Evolutionary conservation across 345 rosid genomes (phyloP).

Genomic region (Angophora floribunda): DNA sequence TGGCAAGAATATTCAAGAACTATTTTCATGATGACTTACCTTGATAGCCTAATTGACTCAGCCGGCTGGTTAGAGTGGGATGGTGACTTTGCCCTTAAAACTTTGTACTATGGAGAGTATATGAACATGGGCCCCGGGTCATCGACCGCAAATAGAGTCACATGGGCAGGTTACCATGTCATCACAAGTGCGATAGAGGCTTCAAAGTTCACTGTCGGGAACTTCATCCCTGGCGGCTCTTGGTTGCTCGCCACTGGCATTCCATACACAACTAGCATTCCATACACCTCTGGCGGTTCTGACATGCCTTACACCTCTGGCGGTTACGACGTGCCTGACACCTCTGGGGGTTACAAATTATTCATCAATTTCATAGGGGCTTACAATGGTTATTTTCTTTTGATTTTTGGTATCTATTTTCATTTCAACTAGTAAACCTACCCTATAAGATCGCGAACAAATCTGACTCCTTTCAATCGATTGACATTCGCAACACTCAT

Average conservation of each 20-base stretch:
- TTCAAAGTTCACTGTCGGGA: slow-evolving; percentile 19
- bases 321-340: not conserved
- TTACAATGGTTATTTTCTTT: not conserved
- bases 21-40: slow-evolving; percentile 22
- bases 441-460: not conserved
- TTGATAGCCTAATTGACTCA: slow-evolving; percentile 33
- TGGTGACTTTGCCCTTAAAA: slow-evolving; percentile 32
- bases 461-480: not conserved
- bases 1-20: slow-evolving; percentile 44
- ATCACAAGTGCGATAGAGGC: slow-evolving; percentile 32
- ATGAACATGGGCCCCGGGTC: slow-evolving; percentile 39
- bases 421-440: not conserved
- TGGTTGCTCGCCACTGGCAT: slow-evolving; percentile 39
- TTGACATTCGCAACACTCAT: not conserved
- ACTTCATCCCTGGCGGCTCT: slow-evolving; percentile 31
- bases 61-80: slow-evolving; percentile 51
- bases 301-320: not conserved
- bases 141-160: slow-evolving; percentile 26
- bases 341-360: not conserved
- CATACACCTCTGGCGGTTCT: slow-evolving; percentile 20
- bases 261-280: slow-evolving; percentile 33
- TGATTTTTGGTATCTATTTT: not conserved
- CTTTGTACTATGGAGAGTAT: slow-evolving; percentile 49
- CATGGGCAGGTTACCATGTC: slow-evolving; percentile 34
- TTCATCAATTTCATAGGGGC: not conserved